Evolutionary conservation across 495 filamentous ascomycete species (phyloP).

Genomic region (Aspergillus affinis): DNA sequence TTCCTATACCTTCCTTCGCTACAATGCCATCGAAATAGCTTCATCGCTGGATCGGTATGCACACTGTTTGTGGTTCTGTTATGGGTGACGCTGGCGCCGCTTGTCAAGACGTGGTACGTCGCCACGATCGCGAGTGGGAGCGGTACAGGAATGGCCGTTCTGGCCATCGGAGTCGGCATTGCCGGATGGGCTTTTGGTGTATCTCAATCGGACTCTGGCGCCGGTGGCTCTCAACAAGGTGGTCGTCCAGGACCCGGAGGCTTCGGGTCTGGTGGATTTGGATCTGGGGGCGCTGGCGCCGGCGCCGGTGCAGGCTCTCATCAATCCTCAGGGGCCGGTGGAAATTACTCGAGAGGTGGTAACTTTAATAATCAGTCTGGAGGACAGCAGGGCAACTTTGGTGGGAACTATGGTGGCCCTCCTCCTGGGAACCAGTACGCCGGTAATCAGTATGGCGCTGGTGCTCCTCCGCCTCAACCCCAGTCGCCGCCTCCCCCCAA

Average conservation of each 20-base stretch:
- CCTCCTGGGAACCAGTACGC: conserved; percentile 35
- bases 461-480: conserved; percentile 17
- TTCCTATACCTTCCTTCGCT: conserved; percentile 94
- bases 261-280: conserved; percentile 20
- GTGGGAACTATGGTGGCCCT: conserved; percentile 29
- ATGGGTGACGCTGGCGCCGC: conserved; percentile 66
- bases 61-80: conserved; percentile 68
- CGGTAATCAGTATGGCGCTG: conserved; percentile 35
- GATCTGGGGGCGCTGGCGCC: conserved; percentile 17
- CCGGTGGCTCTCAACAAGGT: background rate
- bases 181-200: conserved; percentile 74
- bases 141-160: conserved; percentile 58
- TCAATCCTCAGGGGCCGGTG: conserved; percentile 5
- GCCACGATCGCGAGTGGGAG: conserved; percentile 60
- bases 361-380: conserved; percentile 14
- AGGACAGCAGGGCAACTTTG: conserved; percentile 22
- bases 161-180: conserved; percentile 67
- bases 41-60: conserved; percentile 76
- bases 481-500: conserved; percentile 17
- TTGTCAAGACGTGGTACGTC: conserved; percentile 64
- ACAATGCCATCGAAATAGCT: conserved; percentile 82
- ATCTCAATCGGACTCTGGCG: conserved; percentile 53
- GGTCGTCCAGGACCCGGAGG: conserved; percentile 19
- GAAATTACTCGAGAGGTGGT: conserved; percentile 16
- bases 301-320: conserved; percentile 7